A percentile compares a stretch with the other conserved stretches of the same genome.
These are phyloP conservation scores for Ascochyta fabae DNA, from an alignment of 2,329 filamentous ascomycete species.

Conservation along the genomic window DNA sequence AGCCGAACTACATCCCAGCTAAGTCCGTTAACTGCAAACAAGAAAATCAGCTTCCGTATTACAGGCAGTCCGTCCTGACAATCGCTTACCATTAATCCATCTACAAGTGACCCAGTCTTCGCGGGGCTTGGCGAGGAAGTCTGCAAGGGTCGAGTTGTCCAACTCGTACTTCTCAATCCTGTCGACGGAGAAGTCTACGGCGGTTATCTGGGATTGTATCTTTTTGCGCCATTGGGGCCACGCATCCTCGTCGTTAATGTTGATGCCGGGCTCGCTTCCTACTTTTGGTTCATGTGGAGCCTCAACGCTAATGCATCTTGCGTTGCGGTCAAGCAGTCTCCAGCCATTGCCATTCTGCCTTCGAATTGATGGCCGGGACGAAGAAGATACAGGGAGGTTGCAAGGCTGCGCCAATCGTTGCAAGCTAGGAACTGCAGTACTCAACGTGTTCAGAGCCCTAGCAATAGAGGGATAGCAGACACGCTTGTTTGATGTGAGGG, in stretches of 20 bases:
- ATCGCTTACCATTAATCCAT: conserved; percentile 87
- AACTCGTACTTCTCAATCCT: conserved; percentile 70
- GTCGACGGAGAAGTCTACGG: conserved; percentile 80
- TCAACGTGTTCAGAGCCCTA: background rate
- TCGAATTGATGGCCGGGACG: background rate
- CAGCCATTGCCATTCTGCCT: background rate
- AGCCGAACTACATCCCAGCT: conserved; percentile 90
- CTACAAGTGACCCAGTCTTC: conserved; percentile 75
- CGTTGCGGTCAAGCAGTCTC: background rate
- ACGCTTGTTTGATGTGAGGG: background rate
- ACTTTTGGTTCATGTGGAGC: conserved; percentile 11
- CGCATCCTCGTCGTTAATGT: conserved; percentile 49
- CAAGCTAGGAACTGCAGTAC: background rate
- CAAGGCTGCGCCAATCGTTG: background rate
- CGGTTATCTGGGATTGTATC: conserved; percentile 74
- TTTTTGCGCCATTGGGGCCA: conserved; percentile 53
- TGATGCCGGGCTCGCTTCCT: conserved; percentile 51
- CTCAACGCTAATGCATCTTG: conserved; percentile 5
- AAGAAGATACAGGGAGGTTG: background rate
- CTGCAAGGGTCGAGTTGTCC: conserved; percentile 70
- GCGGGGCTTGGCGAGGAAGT: conserved; percentile 68
- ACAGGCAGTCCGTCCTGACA: background rate
- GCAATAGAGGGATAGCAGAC: background rate
- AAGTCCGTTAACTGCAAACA: conserved; percentile 72
- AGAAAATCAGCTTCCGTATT: background rate